Base-by-base conservation (phyloP, 1,139 yeast genomes). In the Torulaspora pretoriensis region DNA sequence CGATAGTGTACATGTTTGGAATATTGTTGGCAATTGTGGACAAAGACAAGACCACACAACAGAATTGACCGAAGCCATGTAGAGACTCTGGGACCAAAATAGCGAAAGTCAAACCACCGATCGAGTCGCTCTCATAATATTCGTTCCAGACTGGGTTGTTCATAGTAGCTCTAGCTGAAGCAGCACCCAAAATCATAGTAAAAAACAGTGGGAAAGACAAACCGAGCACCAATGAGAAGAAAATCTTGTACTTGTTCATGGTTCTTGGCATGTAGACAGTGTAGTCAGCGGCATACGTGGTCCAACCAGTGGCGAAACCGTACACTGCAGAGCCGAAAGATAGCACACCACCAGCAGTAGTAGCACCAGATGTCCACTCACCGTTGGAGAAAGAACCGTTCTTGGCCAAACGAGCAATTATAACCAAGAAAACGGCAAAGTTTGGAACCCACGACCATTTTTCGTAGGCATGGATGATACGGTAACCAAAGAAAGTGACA, bases 241-340 rank as follows among this genome's bases (percentile, higher is more conserved):
- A 88, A 48, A 87, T 74, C 63, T 72, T 80, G 60, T 55, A 49
- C 34, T 78, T 70, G 65, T 75, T 77, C 52, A 81, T 78, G 61
- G 77, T 73, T 59, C 78, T 72, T 50, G 78, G 76, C 75, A 86
- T 88, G 72, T 88, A 90, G 44, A 84, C 90, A 42, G 96, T 87
- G 69, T 88, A 90, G 69, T 89, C 97, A 35, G 95, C 80, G 34
- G 96, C 94, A 61, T 84, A 88, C 22, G 96, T 83, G 46, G 95
- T 80, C 97, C 97, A 89, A 51, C 97, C 97, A 49, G 96, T 80
- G 38, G 96, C 95, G 60, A 84, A 90, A 54, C 97, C 97, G 59
- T 76, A 90, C 52, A 86, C 68, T 39, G 95, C 73, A 64, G 89
- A 83, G 62, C 97, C 97, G 59, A 85, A 88, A 27, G 94, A 81